Base-by-base conservation (phyloP, 1,284 basidiomycete species). In the Puccinia novopanici region DNA sequence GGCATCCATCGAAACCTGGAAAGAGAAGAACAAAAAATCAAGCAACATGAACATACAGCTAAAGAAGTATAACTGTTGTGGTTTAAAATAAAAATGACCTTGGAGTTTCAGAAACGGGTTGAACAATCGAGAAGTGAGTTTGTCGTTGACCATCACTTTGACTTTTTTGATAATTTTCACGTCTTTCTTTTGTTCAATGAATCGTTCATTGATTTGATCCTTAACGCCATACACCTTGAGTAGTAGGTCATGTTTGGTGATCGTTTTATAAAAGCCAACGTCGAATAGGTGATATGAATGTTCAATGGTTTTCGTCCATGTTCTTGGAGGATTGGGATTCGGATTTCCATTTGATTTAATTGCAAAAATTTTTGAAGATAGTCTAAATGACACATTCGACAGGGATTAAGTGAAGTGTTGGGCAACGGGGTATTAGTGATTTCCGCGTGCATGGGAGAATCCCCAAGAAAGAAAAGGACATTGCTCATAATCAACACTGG, bases 391-490 rank as follows among this genome's bases (percentile, higher is more conserved):
- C 45, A 73, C 12, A 73, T 73, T 34, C 71, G 45, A 73, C 71
- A 73, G 4, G 71, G 71, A 30, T 52, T 57, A 2, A 73, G 50
- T 1, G 71, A 55, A 37, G 50, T 37, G 1, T 27, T 48, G 3
- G 71, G 71, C 45, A 37, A 34, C 4, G 34, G 24, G 52, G 34
- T 73, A 37, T 55, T 55, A n/a, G n/a, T n/a, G n/a, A n/a, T n/a
- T n/a, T n/a, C n/a, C n/a, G n/a, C n/a, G n/a, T n/a, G n/a, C n/a
- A 73, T 73, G 19, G 71, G 71, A 12, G 50, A 74, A 40, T 74
- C 72, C 24, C 22, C 54, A 30, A 74, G 48, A 30, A 55, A 57
- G n/a, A 27, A 74, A 12, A 73, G 52, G 9, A 55, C 37, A 45
- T 34, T 40, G 19, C 30, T 34, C 52, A 55, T 73, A 3, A 57